Percentiles rank a stretch among this genome's conserved stretches.
Conservation (phyloP, 2,329 filamentous ascomycete genomes). For the Thermothelomyces thermophilus region DNA sequence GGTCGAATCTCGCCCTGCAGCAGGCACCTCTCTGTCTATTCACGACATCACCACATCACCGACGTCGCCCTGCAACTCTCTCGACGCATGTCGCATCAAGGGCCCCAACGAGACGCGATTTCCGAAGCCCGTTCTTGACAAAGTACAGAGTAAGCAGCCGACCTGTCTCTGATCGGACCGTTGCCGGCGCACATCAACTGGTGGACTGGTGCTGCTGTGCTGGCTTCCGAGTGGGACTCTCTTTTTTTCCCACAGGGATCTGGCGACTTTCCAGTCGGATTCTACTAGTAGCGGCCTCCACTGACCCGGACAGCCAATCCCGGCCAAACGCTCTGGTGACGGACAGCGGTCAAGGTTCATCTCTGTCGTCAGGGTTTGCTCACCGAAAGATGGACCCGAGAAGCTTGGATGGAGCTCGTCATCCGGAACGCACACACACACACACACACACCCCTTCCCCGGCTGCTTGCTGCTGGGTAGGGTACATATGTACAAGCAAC, state of each 20-base stretch:
- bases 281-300: conserved; percentile 20
- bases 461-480: conserved; percentile 8
- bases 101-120: too few species aligned
- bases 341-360: conserved; percentile 12
- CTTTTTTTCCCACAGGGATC: neutral
- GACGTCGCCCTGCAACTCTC: too few species aligned
- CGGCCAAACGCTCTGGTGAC: conserved; percentile 11
- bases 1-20: neutral
- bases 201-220: neutral
- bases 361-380: conserved; percentile 14
- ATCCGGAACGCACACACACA: conserved; percentile 5
- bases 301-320: conserved; percentile 15
- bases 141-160: neutral
- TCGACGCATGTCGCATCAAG: too few species aligned
- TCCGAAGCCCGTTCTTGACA: too few species aligned
- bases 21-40: too few species aligned
- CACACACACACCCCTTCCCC: too few species aligned
- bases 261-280: conserved; percentile 2
- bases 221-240: conserved; percentile 8
- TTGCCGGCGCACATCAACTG: conserved; percentile 18
- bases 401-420: conserved; percentile 14
- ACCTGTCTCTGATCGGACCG: conserved; percentile 17
- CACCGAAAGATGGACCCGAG: conserved; percentile 13
- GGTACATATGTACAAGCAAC: too few species aligned
- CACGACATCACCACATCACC: too few species aligned